Evolutionary conservation across 176 grass and related monocot species (phyloP).

Genomic region (Eragrostis nindensis): DNA sequence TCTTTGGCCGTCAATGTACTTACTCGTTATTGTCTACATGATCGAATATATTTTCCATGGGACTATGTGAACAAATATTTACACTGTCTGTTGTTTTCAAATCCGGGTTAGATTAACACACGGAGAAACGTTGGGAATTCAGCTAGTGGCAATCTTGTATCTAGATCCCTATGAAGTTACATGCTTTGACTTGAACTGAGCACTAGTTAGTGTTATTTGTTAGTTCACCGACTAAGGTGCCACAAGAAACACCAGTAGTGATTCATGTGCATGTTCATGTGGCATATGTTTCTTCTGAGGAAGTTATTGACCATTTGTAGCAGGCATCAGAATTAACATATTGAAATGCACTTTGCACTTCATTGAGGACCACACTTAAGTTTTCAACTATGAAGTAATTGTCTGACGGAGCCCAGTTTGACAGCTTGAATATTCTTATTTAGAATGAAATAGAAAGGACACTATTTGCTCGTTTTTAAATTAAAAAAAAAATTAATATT

Average conservation of each 20-base stretch:
- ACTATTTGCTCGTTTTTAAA: not conserved
- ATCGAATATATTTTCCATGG: not conserved
- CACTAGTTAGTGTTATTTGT: not conserved
- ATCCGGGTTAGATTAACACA: not conserved
- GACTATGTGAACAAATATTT: not conserved
- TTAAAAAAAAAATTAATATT: not conserved
- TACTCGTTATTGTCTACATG: not conserved
- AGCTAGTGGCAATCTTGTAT: not conserved
- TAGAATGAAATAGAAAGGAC: not conserved
- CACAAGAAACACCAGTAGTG: not conserved
- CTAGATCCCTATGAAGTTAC: not conserved
- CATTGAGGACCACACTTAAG: not conserved
- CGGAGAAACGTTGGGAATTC: not conserved
- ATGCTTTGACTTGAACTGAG: not conserved
- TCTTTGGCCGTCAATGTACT: not conserved
- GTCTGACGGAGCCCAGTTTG: not conserved
- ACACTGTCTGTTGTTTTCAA: not conserved
- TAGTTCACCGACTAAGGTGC: not conserved
- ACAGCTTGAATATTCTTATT: not conserved
- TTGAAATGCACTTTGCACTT: not conserved
- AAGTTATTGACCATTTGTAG: not conserved
- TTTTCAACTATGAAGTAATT: constrained; percentile 16
- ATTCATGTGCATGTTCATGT: not conserved
- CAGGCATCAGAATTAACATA: not conserved
- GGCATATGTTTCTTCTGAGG: constrained; percentile 5